Percentiles rank a stretch among this genome's conserved stretches.
Conservation (phyloP, 1,284 basidiomycete genomes). For the Rhodotorula mucilaginosa region DNA sequence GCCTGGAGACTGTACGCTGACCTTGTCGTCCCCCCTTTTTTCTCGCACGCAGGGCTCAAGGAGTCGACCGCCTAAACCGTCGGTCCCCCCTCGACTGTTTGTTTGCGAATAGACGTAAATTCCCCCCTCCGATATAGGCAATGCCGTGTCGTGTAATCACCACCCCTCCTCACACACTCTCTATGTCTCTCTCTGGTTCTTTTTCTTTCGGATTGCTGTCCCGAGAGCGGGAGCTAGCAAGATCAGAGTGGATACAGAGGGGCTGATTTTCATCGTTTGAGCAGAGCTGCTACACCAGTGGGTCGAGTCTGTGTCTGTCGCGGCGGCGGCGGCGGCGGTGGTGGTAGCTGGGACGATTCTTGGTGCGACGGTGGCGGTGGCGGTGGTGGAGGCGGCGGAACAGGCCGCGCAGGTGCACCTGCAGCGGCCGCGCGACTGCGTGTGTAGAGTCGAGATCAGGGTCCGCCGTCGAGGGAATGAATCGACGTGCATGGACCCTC, state of each 20-base stretch:
- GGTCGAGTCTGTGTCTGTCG: not conserved
- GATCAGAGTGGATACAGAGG: no score
- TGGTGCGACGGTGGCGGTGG: no score
- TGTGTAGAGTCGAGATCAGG: no score
- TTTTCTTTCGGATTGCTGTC: not conserved
- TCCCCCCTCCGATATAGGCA: constrained; percentile 65
- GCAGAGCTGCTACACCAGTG: not conserved
- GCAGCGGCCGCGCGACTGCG: no score
- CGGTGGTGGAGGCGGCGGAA: no score
- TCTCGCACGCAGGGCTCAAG: constrained; percentile 1
- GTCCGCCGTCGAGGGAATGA: no score
- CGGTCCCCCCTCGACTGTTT: not conserved
- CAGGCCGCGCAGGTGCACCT: no score
- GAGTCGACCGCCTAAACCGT: constrained; percentile 4
- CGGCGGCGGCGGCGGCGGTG: no score
- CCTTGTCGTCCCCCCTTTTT: not conserved
- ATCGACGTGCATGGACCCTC: no score
- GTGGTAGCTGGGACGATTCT: no score
- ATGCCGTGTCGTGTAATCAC: constrained; percentile 51
- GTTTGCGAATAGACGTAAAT: not conserved
- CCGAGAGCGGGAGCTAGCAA: no score
- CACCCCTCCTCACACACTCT: not conserved
- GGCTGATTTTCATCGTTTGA: not conserved
- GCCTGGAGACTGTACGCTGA: no score
- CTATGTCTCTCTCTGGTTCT: not conserved